Evolutionary conservation across 805 yeast species (phyloP).

Genomic region (Candida sanyiensis): DNA sequence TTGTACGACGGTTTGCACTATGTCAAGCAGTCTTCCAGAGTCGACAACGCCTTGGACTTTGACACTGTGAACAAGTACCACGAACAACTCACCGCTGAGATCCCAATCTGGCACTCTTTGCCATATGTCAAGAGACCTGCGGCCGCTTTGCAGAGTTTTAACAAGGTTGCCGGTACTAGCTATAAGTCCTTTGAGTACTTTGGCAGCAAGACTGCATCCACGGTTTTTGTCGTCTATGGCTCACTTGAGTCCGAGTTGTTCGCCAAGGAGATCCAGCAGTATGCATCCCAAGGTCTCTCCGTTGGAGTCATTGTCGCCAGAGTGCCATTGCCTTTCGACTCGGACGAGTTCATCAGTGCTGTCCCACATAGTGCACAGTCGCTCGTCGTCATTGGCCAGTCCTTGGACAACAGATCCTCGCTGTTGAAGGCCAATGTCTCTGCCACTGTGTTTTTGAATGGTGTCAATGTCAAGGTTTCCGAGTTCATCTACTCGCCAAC

Average conservation of each 20-base stretch:
- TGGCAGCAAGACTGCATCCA: conserved; percentile 57
- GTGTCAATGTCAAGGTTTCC: conserved; percentile 35
- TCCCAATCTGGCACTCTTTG: conserved; percentile 22
- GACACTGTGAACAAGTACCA: conserved; percentile 16
- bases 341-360: conserved; percentile 47
- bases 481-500: conserved; percentile 49
- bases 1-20: conserved; percentile 77
- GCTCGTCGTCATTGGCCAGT: conserved; percentile 65
- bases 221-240: conserved; percentile 81
- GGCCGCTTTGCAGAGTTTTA: conserved; percentile 44
- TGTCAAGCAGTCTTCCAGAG: conserved; percentile 38
- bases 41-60: conserved; percentile 39
- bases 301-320: conserved; percentile 68
- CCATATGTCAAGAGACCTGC: conserved; percentile 36
- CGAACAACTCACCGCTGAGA: conserved; percentile 14
- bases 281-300: conserved; percentile 30
- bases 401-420: conserved; percentile 32
- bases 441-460: conserved; percentile 56
- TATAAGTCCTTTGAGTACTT: conserved; percentile 63
- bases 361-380: conserved; percentile 55
- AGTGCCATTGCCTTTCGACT: conserved; percentile 76
- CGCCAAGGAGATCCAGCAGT: conserved; percentile 35
- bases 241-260: conserved; percentile 58
- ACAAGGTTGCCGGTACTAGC: conserved; percentile 46
- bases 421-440: conserved; percentile 64